Evolutionary conservation across 805 yeast genomes (phyloP).

Genomic region (Suhomyces emberorum): DNA sequence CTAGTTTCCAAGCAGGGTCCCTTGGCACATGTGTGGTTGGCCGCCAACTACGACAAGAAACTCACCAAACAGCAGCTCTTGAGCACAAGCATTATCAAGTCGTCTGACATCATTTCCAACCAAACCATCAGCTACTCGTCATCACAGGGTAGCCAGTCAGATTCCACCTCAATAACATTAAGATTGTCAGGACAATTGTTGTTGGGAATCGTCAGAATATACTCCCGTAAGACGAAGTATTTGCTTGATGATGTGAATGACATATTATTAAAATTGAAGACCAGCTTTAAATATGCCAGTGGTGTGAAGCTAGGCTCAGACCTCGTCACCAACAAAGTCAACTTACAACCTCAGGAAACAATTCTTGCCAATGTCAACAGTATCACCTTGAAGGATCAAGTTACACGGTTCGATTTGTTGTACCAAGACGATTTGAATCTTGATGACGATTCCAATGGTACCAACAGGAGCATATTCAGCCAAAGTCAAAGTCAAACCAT

Average conservation of each 20-base stretch:
- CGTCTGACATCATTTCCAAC: constrained; percentile 43
- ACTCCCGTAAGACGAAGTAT: constrained; percentile 80
- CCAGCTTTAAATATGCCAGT: constrained; percentile 51
- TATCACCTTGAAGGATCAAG: constrained; percentile 69
- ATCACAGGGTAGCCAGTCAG: constrained; percentile 12
- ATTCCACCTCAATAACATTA: constrained; percentile 58
- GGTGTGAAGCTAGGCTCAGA: constrained; percentile 24
- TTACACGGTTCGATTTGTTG: constrained; percentile 72
- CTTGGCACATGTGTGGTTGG: constrained; percentile 87
- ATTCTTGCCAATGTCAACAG: constrained; percentile 57
- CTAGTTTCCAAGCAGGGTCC: constrained; percentile 69
- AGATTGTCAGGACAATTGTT: constrained; percentile 82
- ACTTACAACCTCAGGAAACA: constrained; percentile 58
- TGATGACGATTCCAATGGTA: constrained; percentile 21
- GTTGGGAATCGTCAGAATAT: constrained; percentile 83
- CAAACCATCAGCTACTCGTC: constrained; percentile 51
- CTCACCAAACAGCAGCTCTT: constrained; percentile 69
- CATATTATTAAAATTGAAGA: constrained; percentile 65
- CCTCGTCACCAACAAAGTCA: constrained; percentile 39
- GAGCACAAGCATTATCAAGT: constrained; percentile 65
- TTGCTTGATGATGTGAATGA: constrained; percentile 81
- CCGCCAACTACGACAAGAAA: constrained; percentile 81
- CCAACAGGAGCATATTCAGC: constrained; percentile 15
- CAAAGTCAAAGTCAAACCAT: constrained; percentile 24
- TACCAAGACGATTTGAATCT: constrained; percentile 55